Percentiles rank a stretch among this genome's conserved stretches.
Evolutionary conservation across 257 asterid species (phyloP).

Genomic region (Nicotiana attenuata): DNA sequence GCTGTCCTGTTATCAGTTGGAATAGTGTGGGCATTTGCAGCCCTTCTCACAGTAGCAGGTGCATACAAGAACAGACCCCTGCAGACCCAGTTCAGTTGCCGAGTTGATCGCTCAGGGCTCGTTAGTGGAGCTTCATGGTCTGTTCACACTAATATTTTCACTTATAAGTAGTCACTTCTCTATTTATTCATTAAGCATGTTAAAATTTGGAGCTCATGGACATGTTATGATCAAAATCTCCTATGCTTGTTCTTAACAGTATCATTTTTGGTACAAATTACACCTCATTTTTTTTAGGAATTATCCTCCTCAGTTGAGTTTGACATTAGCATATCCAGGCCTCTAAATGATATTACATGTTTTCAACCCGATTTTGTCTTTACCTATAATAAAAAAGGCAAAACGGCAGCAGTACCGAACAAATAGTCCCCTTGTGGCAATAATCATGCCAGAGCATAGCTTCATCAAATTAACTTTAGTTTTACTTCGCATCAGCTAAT

Average conservation of each 20-base stretch:
- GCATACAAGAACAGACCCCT: slow-evolving; percentile 53
- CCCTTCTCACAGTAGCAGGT: slow-evolving; percentile 40
- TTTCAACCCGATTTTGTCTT: background rate
- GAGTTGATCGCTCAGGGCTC: slow-evolving; percentile 94
- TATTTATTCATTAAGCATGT: background rate
- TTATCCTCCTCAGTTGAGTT: background rate
- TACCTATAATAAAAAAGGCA: background rate
- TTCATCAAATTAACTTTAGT: background rate
- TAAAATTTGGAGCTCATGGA: background rate
- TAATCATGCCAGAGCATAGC: too few relatives aligned
- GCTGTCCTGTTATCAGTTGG: slow-evolving; percentile 80
- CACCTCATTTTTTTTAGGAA: background rate
- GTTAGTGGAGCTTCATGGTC: slow-evolving; percentile 79
- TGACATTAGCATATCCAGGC: background rate
- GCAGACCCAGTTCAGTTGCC: slow-evolving; percentile 78
- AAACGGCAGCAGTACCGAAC: background rate
- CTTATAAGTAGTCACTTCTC: background rate
- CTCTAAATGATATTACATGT: background rate
- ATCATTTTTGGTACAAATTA: background rate
- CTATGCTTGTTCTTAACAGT: background rate
- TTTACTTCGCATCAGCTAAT: too few relatives aligned
- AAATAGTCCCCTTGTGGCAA: background rate
- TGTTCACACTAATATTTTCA: slow-evolving; percentile 1
- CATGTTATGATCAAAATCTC: background rate
- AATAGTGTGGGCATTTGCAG: slow-evolving; percentile 87